Conservation (phyloP, 768 basidiomycete species). For the Asterophora lycoperdoides region DNA sequence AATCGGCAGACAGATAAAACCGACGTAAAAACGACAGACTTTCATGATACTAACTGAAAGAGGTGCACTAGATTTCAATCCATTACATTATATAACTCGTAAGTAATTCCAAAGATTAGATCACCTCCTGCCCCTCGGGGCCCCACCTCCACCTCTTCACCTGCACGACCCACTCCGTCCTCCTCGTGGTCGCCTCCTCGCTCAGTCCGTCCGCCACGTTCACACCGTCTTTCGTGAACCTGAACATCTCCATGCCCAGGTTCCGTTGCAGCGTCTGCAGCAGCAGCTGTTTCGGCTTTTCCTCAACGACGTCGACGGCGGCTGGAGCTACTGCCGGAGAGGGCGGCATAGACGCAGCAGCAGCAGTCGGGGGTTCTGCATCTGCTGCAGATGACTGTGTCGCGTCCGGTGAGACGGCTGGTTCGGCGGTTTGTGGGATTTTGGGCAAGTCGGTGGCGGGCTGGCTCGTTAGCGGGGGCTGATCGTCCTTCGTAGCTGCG, state of each 20-base stretch:
- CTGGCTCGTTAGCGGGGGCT: not conserved
- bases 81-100: too few species aligned
- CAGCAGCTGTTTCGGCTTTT: slow-evolving; percentile 20
- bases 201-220: slow-evolving; percentile 26
- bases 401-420: not conserved
- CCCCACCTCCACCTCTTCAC: slow-evolving; percentile 41
- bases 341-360: not conserved
- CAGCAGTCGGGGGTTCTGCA: not conserved
- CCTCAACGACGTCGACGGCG: slow-evolving; percentile 10
- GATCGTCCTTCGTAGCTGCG: too few species aligned
- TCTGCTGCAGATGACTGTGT: not conserved
- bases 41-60: too few species aligned
- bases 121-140: slow-evolving; percentile 12
- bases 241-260: slow-evolving; percentile 32
- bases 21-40: too few species aligned
- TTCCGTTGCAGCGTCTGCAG: slow-evolving; percentile 36
- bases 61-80: too few species aligned
- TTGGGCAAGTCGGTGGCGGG: not conserved
- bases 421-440: not conserved
- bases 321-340: slow-evolving; percentile 5
- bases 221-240: slow-evolving; percentile 36
- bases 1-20: too few species aligned
- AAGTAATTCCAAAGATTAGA: not conserved
- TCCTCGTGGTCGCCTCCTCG: slow-evolving; percentile 16
- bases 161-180: slow-evolving; percentile 38